A percentile compares a stretch with the other conserved stretches of the same genome.
Conservation (phyloP, 306 rosid species). For the Corylus americana region DNA sequence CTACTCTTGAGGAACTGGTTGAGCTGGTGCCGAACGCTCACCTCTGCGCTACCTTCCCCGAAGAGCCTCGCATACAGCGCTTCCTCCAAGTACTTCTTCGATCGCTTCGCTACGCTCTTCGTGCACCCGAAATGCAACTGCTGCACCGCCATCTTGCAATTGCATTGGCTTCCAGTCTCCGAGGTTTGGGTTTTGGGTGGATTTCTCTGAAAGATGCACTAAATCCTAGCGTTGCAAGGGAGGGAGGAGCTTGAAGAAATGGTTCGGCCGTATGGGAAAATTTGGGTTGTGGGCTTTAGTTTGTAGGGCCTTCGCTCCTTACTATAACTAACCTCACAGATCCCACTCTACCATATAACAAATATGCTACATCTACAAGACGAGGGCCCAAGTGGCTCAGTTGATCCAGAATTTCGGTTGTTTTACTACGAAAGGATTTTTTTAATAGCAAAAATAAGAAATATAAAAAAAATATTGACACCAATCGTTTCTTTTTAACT, state of each 20-base stretch:
- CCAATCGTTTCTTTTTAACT: too few species aligned
- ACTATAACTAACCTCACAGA: too few species aligned
- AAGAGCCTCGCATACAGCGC: constrained; percentile 70
- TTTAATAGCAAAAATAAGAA: too few species aligned
- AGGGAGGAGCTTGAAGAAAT: background rate
- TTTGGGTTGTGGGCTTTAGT: background rate
- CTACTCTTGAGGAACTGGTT: constrained; percentile 62
- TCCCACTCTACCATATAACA: too few species aligned
- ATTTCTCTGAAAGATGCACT: background rate
- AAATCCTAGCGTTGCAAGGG: constrained; percentile 33
- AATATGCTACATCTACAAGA: too few species aligned
- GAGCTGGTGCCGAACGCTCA: constrained; percentile 62
- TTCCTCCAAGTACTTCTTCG: constrained; percentile 73
- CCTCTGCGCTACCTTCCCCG: constrained; percentile 69
- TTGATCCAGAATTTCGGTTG: too few species aligned
- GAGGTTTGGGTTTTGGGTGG: constrained; percentile 7
- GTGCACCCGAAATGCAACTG: constrained; percentile 48
- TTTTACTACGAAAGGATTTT: too few species aligned
- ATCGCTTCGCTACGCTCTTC: constrained; percentile 66
- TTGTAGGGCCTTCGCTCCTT: background rate
- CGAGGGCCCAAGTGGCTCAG: too few species aligned
- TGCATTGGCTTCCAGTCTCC: constrained; percentile 2
- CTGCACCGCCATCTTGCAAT: constrained; percentile 54
- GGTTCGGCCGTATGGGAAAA: background rate
- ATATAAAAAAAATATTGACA: too few species aligned